A percentile compares a stretch with the other conserved stretches of the same genome.
Evolutionary conservation across 345 rosid genomes (phyloP).

Genomic region (Mangifera indica): DNA sequence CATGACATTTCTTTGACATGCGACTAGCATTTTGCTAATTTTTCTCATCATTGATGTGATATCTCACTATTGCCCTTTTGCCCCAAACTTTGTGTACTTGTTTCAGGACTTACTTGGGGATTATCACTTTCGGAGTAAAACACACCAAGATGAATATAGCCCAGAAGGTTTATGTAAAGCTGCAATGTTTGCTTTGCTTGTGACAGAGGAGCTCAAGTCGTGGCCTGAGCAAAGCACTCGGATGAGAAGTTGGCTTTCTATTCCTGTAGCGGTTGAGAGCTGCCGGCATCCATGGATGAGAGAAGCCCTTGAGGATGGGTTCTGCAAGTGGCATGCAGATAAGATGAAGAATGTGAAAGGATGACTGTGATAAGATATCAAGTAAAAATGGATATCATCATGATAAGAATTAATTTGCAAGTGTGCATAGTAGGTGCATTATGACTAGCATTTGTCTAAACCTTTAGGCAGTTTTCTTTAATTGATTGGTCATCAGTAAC

Average conservation of each 20-base stretch:
- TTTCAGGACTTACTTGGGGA: constrained; percentile 67
- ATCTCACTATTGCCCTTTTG: background rate
- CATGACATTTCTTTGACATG: background rate
- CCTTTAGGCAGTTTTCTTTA: constrained; percentile 1
- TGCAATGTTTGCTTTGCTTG: constrained; percentile 75
- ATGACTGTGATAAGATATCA: constrained; percentile 25
- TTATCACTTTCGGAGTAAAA: constrained; percentile 81
- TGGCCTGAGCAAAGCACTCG: constrained; percentile 84
- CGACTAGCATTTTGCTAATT: background rate
- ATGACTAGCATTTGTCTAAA: constrained; percentile 21
- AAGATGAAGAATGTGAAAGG: constrained; percentile 33
- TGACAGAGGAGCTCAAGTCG: constrained; percentile 65
- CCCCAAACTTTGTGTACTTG: background rate
- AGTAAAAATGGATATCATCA: constrained; percentile 25
- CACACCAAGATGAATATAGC: constrained; percentile 82
- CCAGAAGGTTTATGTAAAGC: constrained; percentile 92
- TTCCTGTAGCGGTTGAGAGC: constrained; percentile 54
- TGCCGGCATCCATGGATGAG: constrained; percentile 95
- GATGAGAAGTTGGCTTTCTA: constrained; percentile 67
- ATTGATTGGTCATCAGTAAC: constrained; percentile 1
- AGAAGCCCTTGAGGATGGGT: constrained; percentile 63
- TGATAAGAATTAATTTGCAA: constrained; percentile 24
- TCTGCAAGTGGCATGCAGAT: constrained; percentile 55
- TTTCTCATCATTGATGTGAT: background rate
- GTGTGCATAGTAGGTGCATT: constrained; percentile 25